These are phyloP conservation scores for Orbilia ellipsospora DNA, from an alignment of 2,329 filamentous ascomycete species.

Conservation along the genomic window DNA sequence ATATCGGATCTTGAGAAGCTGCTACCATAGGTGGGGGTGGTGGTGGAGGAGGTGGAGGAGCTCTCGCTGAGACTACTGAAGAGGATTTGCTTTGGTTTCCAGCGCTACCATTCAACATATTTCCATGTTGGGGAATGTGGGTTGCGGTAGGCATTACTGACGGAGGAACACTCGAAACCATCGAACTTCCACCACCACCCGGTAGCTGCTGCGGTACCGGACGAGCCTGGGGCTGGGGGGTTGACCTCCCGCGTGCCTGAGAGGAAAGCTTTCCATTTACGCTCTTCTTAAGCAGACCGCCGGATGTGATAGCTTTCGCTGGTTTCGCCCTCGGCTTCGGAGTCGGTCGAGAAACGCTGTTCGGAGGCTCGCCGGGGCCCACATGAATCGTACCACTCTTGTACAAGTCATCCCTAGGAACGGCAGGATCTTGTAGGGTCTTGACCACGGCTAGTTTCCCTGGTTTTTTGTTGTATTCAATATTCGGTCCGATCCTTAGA, in stretches of 20 bases:
- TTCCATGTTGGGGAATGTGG: constrained; percentile 25
- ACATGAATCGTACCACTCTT: constrained; percentile 95
- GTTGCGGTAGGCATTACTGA: constrained; percentile 24
- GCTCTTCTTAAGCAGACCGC: constrained; percentile 89
- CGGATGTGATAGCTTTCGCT: constrained; percentile 88
- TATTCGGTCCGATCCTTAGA: constrained; percentile 82
- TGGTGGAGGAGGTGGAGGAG: constrained; percentile 68
- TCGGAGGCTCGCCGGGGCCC: constrained; percentile 82
- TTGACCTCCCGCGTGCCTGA: constrained; percentile 68
- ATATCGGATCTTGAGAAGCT: constrained; percentile 76
- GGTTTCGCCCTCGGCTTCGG: constrained; percentile 88
- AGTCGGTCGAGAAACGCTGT: constrained; percentile 82
- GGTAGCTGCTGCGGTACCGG: constrained; percentile 50
- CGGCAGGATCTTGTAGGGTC: constrained; percentile 84
- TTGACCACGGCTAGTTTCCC: constrained; percentile 91
- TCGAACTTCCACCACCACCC: constrained; percentile 60
- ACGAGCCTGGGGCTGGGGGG: constrained; percentile 62
- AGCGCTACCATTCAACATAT: constrained; percentile 41
- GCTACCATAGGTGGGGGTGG: constrained; percentile 72
- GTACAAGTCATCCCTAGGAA: constrained; percentile 80
- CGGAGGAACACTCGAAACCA: constrained; percentile 58
- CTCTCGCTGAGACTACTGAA: constrained; percentile 63
- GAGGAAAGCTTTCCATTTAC: constrained; percentile 79
- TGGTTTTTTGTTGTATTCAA: constrained; percentile 98
- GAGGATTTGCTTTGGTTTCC: constrained; percentile 37